phyloP scores from a whole-genome alignment of 179 eudicot genomes.

The Spergularia azorica region DNA sequence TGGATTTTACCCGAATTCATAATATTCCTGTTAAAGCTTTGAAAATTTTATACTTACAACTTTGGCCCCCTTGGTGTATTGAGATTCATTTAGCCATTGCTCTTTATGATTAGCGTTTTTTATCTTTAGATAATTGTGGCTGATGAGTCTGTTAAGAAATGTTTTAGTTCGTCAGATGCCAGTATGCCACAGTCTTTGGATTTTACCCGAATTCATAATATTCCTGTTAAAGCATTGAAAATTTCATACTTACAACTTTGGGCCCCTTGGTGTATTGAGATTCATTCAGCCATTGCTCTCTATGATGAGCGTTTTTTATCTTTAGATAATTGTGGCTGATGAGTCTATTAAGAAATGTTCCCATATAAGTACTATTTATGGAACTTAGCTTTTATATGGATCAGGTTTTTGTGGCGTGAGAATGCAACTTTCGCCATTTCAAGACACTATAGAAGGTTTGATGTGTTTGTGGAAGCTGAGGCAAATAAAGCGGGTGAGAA shows the following conservation, averaged over 20 bases:
- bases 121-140: too few relatives aligned
- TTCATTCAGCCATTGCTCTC: background rate
- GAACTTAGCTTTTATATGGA: background rate
- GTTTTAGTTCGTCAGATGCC: too few relatives aligned
- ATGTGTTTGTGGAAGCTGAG: conserved; percentile 92
- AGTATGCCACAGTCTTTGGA: too few relatives aligned
- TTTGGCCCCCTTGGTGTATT: too few relatives aligned
- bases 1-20: too few relatives aligned
- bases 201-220: background rate
- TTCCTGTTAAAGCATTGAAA: background rate
- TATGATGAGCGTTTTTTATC: background rate
- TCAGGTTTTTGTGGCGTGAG: conserved; percentile 96
- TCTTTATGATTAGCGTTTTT: too few relatives aligned
- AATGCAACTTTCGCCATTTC: conserved; percentile 95
- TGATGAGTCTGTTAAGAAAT: too few relatives aligned
- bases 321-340: background rate
- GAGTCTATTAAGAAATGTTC: background rate
- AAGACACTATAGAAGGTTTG: conserved; percentile 84
- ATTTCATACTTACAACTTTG: background rate
- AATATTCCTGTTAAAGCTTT: too few relatives aligned
- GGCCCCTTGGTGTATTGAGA: background rate
- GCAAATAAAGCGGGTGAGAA: conserved; percentile 90
- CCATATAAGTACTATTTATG: background rate
- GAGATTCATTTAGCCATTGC: too few relatives aligned
- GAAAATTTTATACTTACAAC: too few relatives aligned